Conservation (phyloP, 208 protist species). For the Borovskyia barvae region DNA sequence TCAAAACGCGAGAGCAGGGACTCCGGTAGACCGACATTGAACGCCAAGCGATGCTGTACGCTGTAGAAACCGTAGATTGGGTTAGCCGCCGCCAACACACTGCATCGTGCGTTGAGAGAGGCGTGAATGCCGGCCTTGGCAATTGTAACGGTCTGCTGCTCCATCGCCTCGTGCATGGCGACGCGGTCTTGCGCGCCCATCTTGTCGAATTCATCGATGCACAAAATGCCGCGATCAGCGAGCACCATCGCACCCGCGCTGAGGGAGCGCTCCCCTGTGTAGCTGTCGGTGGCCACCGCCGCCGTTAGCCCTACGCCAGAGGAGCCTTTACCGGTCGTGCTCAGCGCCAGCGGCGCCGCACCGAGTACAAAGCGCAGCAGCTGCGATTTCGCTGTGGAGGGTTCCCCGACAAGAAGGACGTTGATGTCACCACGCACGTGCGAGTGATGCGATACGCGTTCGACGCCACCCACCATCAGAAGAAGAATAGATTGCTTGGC, state of each 20-base stretch:
- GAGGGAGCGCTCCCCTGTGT: constrained; percentile 96
- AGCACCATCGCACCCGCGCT: constrained; percentile 99
- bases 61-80: constrained; percentile 99
- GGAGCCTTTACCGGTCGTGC: constrained; percentile 97
- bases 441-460: constrained; percentile 93
- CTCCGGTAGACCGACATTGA: constrained; percentile 98
- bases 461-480: constrained; percentile 96
- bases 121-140: constrained; percentile 99
- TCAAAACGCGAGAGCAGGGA: constrained; percentile 99
- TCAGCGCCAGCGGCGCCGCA: constrained; percentile 96
- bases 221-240: constrained; percentile 98
- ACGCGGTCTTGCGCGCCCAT: constrained; percentile 97
- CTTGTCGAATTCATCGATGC: constrained; percentile 99
- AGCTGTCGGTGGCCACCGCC: constrained; percentile 95
- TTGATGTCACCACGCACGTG: constrained; percentile 99
- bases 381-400: constrained; percentile 99
- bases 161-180: constrained; percentile 99
- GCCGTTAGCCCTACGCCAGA: constrained; percentile 99
- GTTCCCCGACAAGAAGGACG: constrained; percentile 99
- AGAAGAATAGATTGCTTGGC: constrained; percentile 97
- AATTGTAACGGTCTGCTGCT: constrained; percentile 99
- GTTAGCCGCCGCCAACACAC: constrained; percentile 99
- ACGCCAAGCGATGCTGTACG: constrained; percentile 79
- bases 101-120: constrained; percentile 98
- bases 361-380: constrained; percentile 97